Conservation (phyloP, 352 stramenopile genomes). For the Thalassiosira livingstoniorum region DNA sequence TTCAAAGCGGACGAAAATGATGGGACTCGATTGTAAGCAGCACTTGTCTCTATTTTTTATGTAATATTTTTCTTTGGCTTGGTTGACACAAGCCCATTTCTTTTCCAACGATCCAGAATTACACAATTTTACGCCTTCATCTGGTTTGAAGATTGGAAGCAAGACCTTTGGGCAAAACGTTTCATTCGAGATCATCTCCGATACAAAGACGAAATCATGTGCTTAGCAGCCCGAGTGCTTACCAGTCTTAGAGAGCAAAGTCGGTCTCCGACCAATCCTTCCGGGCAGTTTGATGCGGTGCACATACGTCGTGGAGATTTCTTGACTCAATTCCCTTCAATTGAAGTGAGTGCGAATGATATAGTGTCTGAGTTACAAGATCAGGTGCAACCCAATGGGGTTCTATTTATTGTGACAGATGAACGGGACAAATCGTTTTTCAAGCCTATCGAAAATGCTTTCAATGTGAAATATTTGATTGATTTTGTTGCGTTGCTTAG, state of each 20-base stretch:
- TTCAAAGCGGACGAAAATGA: slow-evolving; percentile 53
- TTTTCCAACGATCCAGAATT: neutral
- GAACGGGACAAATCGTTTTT: slow-evolving; percentile 81
- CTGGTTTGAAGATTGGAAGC: slow-evolving; percentile 63
- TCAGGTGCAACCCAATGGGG: slow-evolving; percentile 58
- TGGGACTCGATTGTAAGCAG: slow-evolving; percentile 51
- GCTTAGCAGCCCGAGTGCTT: slow-evolving; percentile 57
- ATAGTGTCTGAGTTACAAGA: slow-evolving; percentile 73
- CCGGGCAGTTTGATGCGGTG: slow-evolving; percentile 47
- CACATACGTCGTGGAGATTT: slow-evolving; percentile 60
- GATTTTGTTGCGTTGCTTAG: slow-evolving; percentile 76
- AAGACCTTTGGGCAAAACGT: slow-evolving; percentile 60
- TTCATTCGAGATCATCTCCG: slow-evolving; percentile 76
- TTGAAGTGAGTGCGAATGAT: slow-evolving; percentile 57
- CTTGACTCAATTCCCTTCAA: slow-evolving; percentile 60
- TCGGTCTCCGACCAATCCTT: slow-evolving; percentile 18
- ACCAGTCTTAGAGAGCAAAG: slow-evolving; percentile 31
- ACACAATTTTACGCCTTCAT: slow-evolving; percentile 70
- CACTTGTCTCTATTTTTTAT: neutral
- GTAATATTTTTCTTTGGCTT: slow-evolving; percentile 5
- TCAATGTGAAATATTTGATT: slow-evolving; percentile 78
- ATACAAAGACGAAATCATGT: slow-evolving; percentile 75
- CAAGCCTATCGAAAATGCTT: slow-evolving; percentile 68
- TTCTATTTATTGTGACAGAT: slow-evolving; percentile 87
- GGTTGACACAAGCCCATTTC: neutral